Evolutionary conservation across 78 protist genomes (phyloP).

Genomic region (Monosiga brevicollis): DNA sequence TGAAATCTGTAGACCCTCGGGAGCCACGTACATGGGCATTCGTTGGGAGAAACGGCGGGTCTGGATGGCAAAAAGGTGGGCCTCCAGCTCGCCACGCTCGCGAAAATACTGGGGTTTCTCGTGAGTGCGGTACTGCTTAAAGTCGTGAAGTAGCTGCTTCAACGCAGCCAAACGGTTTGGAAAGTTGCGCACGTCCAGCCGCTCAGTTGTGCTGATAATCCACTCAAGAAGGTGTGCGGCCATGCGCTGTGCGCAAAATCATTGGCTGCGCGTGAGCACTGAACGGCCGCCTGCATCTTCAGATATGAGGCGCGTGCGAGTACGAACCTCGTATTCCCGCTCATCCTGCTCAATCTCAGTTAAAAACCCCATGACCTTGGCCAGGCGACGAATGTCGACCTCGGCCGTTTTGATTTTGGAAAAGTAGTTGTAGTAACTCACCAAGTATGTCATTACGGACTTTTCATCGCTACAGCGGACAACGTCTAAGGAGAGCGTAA

Average conservation of each 20-base stretch:
- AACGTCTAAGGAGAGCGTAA: background rate
- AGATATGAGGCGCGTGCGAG: too few relatives aligned
- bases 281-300: too few relatives aligned
- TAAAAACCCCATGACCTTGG: background rate
- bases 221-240: background rate
- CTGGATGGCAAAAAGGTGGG: conserved; percentile 7
- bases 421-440: conserved; percentile 38
- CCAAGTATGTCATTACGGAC: conserved; percentile 59
- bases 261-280: too few relatives aligned
- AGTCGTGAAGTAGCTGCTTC: background rate
- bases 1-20: conserved; percentile 6
- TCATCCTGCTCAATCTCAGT: background rate
- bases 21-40: conserved; percentile 21
- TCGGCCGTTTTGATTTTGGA: conserved; percentile 21
- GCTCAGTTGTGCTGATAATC: background rate
- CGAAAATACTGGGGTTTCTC: conserved; percentile 30
- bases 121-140: background rate
- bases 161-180: background rate
- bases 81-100: conserved; percentile 24
- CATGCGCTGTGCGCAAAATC: too few relatives aligned
- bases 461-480: conserved; percentile 47
- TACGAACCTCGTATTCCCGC: background rate
- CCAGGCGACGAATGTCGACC: conserved; percentile 14
- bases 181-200: background rate
- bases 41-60: conserved; percentile 1